These are phyloP conservation scores for Mychonastes homosphaera DNA, from an alignment of 139 green algal genomes.

Conservation along the genomic window DNA sequence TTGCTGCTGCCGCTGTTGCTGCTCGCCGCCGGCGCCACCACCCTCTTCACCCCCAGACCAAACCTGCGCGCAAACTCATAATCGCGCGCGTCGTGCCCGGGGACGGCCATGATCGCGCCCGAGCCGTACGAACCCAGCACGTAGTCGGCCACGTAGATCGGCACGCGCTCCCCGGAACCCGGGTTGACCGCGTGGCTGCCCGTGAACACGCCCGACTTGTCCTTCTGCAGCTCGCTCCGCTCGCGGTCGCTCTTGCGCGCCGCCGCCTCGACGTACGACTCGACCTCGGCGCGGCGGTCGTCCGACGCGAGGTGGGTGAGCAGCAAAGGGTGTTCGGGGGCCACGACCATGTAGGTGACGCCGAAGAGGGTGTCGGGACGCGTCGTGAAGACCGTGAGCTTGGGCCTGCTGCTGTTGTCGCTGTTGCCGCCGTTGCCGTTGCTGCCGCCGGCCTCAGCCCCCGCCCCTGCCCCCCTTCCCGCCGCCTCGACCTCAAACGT, in stretches of 20 bases:
- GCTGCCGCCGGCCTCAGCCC: neutral
- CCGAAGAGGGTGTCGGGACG: conserved; percentile 95
- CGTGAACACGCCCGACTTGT: conserved; percentile 88
- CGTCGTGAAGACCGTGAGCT: conserved; percentile 78
- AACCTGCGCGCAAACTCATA: conserved; percentile 80
- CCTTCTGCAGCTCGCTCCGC: conserved; percentile 83
- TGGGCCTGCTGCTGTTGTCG: neutral
- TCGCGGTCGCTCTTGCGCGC: conserved; percentile 83
- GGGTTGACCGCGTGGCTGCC: conserved; percentile 80
- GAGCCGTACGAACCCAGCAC: conserved; percentile 90
- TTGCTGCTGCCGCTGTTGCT: neutral
- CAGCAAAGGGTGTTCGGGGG: conserved; percentile 89
- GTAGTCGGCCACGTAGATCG: conserved; percentile 95
- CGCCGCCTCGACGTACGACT: conserved; percentile 68
- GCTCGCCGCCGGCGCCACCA: conserved; percentile 25
- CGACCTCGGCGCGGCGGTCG: conserved; percentile 43
- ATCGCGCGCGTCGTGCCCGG: conserved; percentile 86
- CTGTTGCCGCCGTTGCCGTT: neutral
- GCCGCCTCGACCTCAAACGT: neutral
- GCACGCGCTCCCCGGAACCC: conserved; percentile 62
- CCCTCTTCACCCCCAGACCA: conserved; percentile 58
- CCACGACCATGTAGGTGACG: conserved; percentile 91
- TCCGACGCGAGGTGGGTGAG: conserved; percentile 22
- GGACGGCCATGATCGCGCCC: conserved; percentile 96
- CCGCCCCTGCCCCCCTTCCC: neutral